Evolutionary conservation across 306 rosid species (phyloP), one percentile per base, ranked within the genome.

Genomic region (Acmispon strigosus): DNA sequence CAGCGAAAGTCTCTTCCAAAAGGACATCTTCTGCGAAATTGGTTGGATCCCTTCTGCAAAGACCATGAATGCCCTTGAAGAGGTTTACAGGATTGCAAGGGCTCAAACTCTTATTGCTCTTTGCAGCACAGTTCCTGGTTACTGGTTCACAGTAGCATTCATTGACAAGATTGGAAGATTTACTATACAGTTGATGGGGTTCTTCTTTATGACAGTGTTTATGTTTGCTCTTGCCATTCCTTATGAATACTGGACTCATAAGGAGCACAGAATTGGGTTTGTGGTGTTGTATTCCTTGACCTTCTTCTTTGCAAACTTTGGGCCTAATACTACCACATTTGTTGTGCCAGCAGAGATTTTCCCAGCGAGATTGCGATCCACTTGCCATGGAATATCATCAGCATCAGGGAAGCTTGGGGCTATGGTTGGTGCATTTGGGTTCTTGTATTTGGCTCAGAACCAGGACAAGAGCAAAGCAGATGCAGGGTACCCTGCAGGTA

Each of bases 171-270:
- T 91, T 0, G 96, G 96, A 72, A 81, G 97, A 39, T 91, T 91
- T 69, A 9, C 84, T 0, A 88, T 90, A 57, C 96, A 90, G 2
- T 39, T 90, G 59, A 83, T 88, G 84, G 96, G 96, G 0, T 91
- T 91, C 83, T 91, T 86, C 86, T 91, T 91, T 70, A 90, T 88
- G 92, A 90, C 95, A 5, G 76, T 84, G 16, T 86, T 90, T 11
- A 88, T 88, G 92, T 88, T 90, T 74, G 90, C 85, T 41, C 81
- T 90, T 18, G 90, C 95, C 15, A 83, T 90, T 80, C 96, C 97
- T 39, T 88, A 88, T 64, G 73, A 90, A 0, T 89, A 86, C 51
- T 90, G 95, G 90, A 85, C 85, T 73, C 85, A 49, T 2, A 83
- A 56, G 72, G 92, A 83, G 0, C 74, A 88, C 67, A 70, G 73